Conservation (phyloP, 768 basidiomycete species). For the Mycena vulgaris region DNA sequence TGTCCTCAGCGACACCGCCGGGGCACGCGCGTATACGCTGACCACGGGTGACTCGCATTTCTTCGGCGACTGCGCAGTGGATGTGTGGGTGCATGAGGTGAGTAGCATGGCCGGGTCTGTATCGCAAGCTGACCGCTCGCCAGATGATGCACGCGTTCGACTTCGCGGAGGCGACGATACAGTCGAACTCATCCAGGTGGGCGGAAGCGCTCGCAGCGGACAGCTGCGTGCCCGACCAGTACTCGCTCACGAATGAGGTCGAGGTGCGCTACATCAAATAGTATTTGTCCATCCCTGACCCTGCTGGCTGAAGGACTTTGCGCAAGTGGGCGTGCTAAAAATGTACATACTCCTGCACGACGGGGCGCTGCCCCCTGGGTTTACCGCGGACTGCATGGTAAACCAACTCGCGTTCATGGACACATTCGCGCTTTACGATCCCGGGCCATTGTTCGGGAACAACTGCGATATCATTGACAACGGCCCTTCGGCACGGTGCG, state of each 20-base stretch:
- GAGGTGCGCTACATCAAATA: conserved; percentile 41
- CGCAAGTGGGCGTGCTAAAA: conserved; percentile 48
- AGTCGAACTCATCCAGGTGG: conserved; percentile 30
- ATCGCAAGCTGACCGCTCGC: neutral
- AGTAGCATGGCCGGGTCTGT: neutral
- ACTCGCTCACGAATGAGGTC: conserved; percentile 43
- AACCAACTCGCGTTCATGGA: conserved; percentile 47
- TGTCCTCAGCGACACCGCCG: conserved; percentile 12
- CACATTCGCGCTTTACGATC: conserved; percentile 42
- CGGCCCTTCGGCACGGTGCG: conserved; percentile 20
- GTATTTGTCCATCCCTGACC: too few species aligned
- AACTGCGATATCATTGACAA: conserved; percentile 40
- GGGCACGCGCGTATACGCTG: conserved; percentile 47
- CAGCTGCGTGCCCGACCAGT: conserved; percentile 50
- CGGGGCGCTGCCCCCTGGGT: conserved; percentile 43
- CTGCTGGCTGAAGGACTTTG: conserved; percentile 44
- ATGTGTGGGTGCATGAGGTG: conserved; percentile 53
- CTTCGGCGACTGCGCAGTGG: conserved; percentile 44
- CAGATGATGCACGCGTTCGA: conserved; percentile 52
- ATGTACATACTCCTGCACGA: conserved; percentile 44
- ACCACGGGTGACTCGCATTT: conserved; percentile 51
- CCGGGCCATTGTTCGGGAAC: conserved; percentile 45
- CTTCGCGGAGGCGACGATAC: conserved; percentile 40
- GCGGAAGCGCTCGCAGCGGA: conserved; percentile 31
- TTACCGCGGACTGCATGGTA: conserved; percentile 46